Base-by-base conservation (phyloP, 805 yeast genomes). In the Candida silvicultrix region DNA sequence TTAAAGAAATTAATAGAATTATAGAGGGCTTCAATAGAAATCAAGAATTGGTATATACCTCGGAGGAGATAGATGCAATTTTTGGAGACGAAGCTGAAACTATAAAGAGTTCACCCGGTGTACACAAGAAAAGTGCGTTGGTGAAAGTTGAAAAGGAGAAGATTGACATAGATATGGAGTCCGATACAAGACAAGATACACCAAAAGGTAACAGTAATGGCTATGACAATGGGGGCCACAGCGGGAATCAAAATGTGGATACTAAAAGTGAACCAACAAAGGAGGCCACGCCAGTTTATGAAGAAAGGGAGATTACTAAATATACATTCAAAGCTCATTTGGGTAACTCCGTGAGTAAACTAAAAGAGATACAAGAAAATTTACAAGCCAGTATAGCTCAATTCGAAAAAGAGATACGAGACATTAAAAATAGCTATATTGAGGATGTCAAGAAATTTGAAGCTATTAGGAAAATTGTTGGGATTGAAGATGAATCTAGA, bases 1-100 rank as follows among this genome's bases (percentile, higher is more conserved):
- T 56, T 12, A 38, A 39, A 14, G 53, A 52, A 1, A 43, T 56
- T 25, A 56, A 55, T 38, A 38, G 25, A 10, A 45, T 34, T 8
- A 55, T 54, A 21, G 34, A 35, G 2, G 15, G 28, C 11, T 52
- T 55, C 28, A 35, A 37, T 5, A 20, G n/a, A 2, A n/a, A 8
- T 3, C 43, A 31, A 15, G 39, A 12, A 1, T 16, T 54, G 11
- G 32, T 6, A 5, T 41, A 47, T 8, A 41, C 47, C 2, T 49
- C 49, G 20, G 51, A 47, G 11, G 60, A 56, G 29, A 11, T 54
- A 14, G 29, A n/a, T 5, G 48, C 47, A 4, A 36, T 47, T 14
- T 55, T 55, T 46, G 55, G 55, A 10, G 51, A 43, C 2, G 38
- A 44, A 4, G 16, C 32, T 4, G 49, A 41, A 23, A 38, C 28